Evolutionary conservation across 2,329 filamentous ascomycete species (phyloP), one percentile per base, ranked within the genome.

Genomic region (Lasiodiplodia sp.): DNA sequence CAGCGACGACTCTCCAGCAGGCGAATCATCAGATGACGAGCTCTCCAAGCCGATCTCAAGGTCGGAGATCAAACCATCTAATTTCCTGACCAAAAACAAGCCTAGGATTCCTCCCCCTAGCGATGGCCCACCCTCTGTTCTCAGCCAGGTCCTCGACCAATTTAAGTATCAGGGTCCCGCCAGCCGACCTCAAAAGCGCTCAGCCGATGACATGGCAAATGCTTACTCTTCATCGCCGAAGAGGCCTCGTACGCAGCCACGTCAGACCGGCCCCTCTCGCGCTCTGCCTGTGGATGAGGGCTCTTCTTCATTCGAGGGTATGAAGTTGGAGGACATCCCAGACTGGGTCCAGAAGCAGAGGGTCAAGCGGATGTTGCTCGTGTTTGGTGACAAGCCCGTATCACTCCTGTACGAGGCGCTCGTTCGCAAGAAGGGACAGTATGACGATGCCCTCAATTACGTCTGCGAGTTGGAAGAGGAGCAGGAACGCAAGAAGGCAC

Each of bases 61-160:
- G 44, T 86, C 86, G 1, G 86, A 90, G 71, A 89, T 92, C 71
- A 87, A 86, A 69, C 86, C 88, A 3, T 86, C 87, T 1, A 86
- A 82, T 56, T 88, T 90, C 71, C 81, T 81, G 47, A 84, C 25
- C 65, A 64, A 64, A 31, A 23, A 5, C 12, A 81, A 68, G 49
- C 49, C 56, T 10, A 40, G 44, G 8, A 47, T 47, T 4, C 44
- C 44, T 18, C 44, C 44, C 11, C 44, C 38, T 7, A 56, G 18
- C 31, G 31, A 25, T 21, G 52, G 53, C n/a, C 60, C 53, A 12
- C 57, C 44, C 5, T 67, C 68, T 1, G 12, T 31, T 16, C 57
- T 58, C 28, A 37, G 65, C 21, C 16, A 31, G 6, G 25, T 57
- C 2, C 49, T 65, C n/a, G 28, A 28, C 6, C 52, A 57, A 7